Conservation (phyloP, 805 yeast genomes). For the Torulaspora microellipsoides region DNA sequence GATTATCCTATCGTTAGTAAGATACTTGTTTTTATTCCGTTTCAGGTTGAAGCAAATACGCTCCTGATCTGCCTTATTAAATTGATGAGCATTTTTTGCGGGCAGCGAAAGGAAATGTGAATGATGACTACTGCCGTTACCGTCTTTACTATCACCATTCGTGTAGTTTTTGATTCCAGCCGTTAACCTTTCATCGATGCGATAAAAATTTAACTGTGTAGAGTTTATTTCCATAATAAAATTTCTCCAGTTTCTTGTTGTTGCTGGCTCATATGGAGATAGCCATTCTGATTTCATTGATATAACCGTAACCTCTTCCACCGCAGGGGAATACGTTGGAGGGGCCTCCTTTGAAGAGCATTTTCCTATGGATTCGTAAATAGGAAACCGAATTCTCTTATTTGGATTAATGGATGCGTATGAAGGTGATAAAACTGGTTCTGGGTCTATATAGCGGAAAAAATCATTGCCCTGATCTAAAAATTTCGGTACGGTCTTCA, state of each 20-base stretch:
- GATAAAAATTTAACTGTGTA: conserved; percentile 74
- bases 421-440: conserved; percentile 35
- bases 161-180: conserved; percentile 29
- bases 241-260: conserved; percentile 64
- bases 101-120: conserved; percentile 15
- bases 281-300: conserved; percentile 69
- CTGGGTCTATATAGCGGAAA: conserved; percentile 36
- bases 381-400: conserved; percentile 32
- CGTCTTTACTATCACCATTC: conserved; percentile 19
- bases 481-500: conserved; percentile 1
- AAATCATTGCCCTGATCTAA: conserved; percentile 21
- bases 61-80: conserved; percentile 29
- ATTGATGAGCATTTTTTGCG: conserved; percentile 21
- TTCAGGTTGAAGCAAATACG: conserved; percentile 20
- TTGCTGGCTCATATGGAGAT: conserved; percentile 69
- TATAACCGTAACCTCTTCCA: conserved; percentile 53
- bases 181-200: conserved; percentile 36
- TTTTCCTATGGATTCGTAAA: conserved; percentile 31
- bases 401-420: conserved; percentile 28
- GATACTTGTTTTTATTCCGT: conserved; percentile 20
- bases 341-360: conserved; percentile 39
- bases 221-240: conserved; percentile 73
- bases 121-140: conserved; percentile 16
- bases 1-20: conserved; percentile 39
- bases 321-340: conserved; percentile 66